phyloP scores from a whole-genome alignment of 352 stramenopile species.

The Globisporangium cylindrosporum region DNA sequence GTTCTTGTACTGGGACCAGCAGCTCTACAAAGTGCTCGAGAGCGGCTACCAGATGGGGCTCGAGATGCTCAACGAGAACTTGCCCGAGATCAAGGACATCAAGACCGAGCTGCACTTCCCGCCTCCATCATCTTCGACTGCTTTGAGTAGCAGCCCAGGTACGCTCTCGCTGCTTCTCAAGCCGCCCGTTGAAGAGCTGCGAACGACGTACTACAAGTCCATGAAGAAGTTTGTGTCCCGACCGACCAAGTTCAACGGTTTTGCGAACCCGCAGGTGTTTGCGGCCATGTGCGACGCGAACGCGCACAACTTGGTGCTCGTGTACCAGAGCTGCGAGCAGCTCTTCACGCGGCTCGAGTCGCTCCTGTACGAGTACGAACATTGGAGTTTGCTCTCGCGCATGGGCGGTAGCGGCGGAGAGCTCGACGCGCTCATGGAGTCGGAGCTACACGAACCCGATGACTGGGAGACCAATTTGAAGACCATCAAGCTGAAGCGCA shows the following conservation, averaged over 20 bases:
- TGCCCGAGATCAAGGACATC: constrained; percentile 89
- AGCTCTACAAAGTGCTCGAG: constrained; percentile 95
- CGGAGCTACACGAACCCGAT: constrained; percentile 50
- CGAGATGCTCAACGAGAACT: constrained; percentile 92
- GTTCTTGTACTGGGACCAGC: constrained; percentile 93
- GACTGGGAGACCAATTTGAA: constrained; percentile 93
- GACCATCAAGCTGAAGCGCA: constrained; percentile 83
- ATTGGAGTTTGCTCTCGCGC: constrained; percentile 65
- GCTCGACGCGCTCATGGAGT: constrained; percentile 81
- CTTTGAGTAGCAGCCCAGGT: background rate
- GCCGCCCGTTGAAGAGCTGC: constrained; percentile 90
- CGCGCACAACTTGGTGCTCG: constrained; percentile 74
- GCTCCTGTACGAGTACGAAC: constrained; percentile 76
- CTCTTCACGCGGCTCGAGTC: constrained; percentile 85
- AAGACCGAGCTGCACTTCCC: constrained; percentile 76
- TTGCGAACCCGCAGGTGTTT: constrained; percentile 87
- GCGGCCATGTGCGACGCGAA: constrained; percentile 89
- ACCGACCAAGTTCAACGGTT: constrained; percentile 86
- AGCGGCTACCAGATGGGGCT: constrained; percentile 92
- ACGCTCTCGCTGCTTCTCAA: constrained; percentile 74
- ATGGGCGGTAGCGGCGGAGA: constrained; percentile 41
- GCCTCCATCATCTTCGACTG: background rate
- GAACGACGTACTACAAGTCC: constrained; percentile 92
- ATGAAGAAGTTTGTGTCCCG: constrained; percentile 95
- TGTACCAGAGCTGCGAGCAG: constrained; percentile 91